These are phyloP conservation scores for Aspergillus sp. DNA, from an alignment of 2,329 filamentous ascomycete species.

Conservation along the genomic window DNA sequence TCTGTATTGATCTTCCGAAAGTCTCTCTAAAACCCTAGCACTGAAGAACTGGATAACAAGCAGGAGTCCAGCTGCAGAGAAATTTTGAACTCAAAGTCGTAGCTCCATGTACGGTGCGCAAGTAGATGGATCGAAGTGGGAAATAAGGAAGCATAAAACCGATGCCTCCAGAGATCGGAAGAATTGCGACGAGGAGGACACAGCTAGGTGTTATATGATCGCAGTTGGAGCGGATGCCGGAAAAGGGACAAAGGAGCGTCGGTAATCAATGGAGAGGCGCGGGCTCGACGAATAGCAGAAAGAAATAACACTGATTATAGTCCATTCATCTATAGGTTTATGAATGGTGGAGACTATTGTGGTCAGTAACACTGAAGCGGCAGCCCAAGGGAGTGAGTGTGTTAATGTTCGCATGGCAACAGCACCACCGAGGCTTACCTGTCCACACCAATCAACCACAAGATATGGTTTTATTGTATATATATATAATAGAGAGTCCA, in stretches of 20 bases:
- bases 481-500: conserved; percentile 1
- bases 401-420: conserved; percentile 16
- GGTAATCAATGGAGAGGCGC: conserved; percentile 5
- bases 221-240: neutral
- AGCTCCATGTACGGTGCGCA: conserved; percentile 8
- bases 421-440: conserved; percentile 10
- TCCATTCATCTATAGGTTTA: conserved; percentile 10
- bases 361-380: conserved; percentile 10
- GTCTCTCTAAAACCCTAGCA: neutral
- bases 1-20: neutral
- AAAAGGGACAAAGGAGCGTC: conserved; percentile 7
- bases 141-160: neutral
- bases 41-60: neutral
- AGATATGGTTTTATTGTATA: neutral
- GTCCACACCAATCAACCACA: conserved; percentile 1
- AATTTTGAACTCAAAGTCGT: neutral
- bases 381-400: conserved; percentile 16
- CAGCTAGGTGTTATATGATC: neutral
- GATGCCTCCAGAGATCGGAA: neutral
- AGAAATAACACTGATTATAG: neutral
- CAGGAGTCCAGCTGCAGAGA: neutral
- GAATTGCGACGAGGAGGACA: neutral
- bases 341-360: conserved; percentile 14
- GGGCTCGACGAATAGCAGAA: conserved; percentile 5
- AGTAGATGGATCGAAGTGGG: neutral